phyloP scores from a whole-genome alignment of 805 yeast genomes.

The Kuraishia floccosa region DNA sequence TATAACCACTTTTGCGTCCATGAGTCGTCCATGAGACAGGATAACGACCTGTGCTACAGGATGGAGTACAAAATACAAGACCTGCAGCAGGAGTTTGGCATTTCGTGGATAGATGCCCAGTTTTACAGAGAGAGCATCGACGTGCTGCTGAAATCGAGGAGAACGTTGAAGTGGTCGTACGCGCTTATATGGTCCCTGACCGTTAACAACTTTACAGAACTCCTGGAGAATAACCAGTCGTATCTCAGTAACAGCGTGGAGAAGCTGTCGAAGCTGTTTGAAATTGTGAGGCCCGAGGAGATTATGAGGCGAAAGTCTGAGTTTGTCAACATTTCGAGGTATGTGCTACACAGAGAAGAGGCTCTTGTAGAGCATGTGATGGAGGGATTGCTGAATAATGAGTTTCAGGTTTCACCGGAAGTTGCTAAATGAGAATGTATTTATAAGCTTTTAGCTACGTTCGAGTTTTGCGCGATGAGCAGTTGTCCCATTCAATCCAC shows the following conservation, averaged over 20 bases:
- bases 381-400: constrained; percentile 1
- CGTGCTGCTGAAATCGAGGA: constrained; percentile 55
- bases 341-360: constrained; percentile 1
- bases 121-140: constrained; percentile 67
- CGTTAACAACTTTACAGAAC: constrained; percentile 33
- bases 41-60: constrained; percentile 46
- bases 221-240: constrained; percentile 59
- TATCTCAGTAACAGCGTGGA: constrained; percentile 12
- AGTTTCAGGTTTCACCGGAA: too few relatives aligned
- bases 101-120: constrained; percentile 83
- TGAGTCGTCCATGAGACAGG: constrained; percentile 65
- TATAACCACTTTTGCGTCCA: constrained; percentile 68
- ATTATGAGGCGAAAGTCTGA: constrained; percentile 3
- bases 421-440: neutral
- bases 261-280: constrained; percentile 20
- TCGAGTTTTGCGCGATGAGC: constrained; percentile 17
- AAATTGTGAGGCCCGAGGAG: constrained; percentile 14
- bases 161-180: constrained; percentile 83
- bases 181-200: constrained; percentile 64
- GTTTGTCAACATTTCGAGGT: constrained; percentile 8
- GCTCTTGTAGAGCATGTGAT: constrained; percentile 1
- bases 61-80: constrained; percentile 53
- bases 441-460: neutral
- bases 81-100: constrained; percentile 51
- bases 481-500: too few relatives aligned